A percentile compares a stretch with the other conserved stretches of the same genome.
Conservation (phyloP, 176 grass and related monocot species). For the Zea mays region DNA sequence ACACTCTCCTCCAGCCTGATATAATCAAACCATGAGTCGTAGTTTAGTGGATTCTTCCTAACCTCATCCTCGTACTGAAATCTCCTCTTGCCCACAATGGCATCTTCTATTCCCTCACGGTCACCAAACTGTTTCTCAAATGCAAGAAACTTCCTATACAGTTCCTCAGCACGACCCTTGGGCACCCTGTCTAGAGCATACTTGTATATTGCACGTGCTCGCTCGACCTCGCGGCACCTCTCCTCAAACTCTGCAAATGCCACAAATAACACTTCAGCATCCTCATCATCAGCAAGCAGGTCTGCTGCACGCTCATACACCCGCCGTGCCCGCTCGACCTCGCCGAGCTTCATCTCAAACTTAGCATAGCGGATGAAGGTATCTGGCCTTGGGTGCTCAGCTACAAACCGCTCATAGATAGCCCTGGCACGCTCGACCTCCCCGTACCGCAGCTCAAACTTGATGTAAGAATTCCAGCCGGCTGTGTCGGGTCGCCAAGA, state of each 20-base stretch:
- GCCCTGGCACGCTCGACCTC: conserved; percentile 63
- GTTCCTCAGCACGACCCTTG: conserved; percentile 69
- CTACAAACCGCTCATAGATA: conserved; percentile 67
- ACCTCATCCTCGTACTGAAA: conserved; percentile 89
- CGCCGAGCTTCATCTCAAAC: conserved; percentile 82
- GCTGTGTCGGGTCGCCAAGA: conserved; percentile 59
- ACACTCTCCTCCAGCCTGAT: conserved; percentile 75
- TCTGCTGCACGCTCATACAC: conserved; percentile 64
- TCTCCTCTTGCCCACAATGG: conserved; percentile 65
- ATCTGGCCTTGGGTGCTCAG: conserved; percentile 54
- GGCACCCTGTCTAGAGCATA: conserved; percentile 64
- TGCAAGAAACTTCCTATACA: conserved; percentile 72
- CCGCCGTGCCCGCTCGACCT: conserved; percentile 44
- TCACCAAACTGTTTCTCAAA: conserved; percentile 77
- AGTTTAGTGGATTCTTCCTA: conserved; percentile 81
- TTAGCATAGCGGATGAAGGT: conserved; percentile 69
- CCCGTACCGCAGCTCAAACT: conserved; percentile 80
- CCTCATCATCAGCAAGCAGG: conserved; percentile 59
- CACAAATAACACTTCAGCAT: conserved; percentile 67
- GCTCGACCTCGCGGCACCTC: conserved; percentile 56
- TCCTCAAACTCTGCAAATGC: conserved; percentile 88
- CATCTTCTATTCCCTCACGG: conserved; percentile 61
- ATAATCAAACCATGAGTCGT: conserved; percentile 89
- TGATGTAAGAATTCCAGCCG: conserved; percentile 83
- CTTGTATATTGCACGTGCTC: conserved; percentile 67